These are phyloP conservation scores for Alnus glutinosa DNA, from an alignment of 306 rosid genomes.

Conservation along the genomic window DNA sequence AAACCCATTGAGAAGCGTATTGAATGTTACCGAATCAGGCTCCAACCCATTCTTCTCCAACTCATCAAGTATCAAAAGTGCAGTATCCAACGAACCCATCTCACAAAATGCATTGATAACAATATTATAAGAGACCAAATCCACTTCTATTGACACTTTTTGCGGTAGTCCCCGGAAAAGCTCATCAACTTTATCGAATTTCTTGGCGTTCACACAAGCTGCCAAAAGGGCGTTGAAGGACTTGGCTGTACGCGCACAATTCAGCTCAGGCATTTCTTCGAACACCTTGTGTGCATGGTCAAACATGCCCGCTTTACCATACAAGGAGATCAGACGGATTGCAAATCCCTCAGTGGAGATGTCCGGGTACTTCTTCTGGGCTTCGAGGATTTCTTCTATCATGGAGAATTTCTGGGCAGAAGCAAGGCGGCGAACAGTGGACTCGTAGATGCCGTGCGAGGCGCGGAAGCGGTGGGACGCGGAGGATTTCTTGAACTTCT, in stretches of 20 bases:
- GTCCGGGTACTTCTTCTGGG: background rate
- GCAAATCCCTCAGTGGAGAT: slow-evolving; percentile 47
- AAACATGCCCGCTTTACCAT: slow-evolving; percentile 46
- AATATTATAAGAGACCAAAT: slow-evolving; percentile 40
- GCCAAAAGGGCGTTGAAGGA: slow-evolving; percentile 44
- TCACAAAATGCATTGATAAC: slow-evolving; percentile 37
- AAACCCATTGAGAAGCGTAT: slow-evolving; percentile 37
- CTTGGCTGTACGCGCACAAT: slow-evolving; percentile 30
- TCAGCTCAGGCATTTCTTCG: slow-evolving; percentile 50
- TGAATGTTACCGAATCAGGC: slow-evolving; percentile 36
- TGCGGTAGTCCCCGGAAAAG: slow-evolving; percentile 34
- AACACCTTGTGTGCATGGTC: slow-evolving; percentile 46
- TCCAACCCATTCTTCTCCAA: slow-evolving; percentile 37
- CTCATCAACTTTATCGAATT: slow-evolving; percentile 30
- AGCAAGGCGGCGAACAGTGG: slow-evolving; percentile 37
- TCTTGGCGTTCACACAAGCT: slow-evolving; percentile 33
- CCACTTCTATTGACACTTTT: slow-evolving; percentile 22
- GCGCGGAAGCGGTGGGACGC: slow-evolving; percentile 29
- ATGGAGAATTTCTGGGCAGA: slow-evolving; percentile 34
- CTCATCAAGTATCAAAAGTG: slow-evolving; percentile 27
- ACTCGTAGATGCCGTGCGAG: background rate
- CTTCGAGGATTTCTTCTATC: slow-evolving; percentile 45
- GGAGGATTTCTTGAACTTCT: slow-evolving; percentile 35
- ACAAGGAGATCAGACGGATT: slow-evolving; percentile 43
- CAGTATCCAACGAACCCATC: slow-evolving; percentile 38